These are phyloP conservation scores for Aspergillus uvarum DNA, from an alignment of 2,329 filamentous ascomycete genomes.

Conservation along the genomic window DNA sequence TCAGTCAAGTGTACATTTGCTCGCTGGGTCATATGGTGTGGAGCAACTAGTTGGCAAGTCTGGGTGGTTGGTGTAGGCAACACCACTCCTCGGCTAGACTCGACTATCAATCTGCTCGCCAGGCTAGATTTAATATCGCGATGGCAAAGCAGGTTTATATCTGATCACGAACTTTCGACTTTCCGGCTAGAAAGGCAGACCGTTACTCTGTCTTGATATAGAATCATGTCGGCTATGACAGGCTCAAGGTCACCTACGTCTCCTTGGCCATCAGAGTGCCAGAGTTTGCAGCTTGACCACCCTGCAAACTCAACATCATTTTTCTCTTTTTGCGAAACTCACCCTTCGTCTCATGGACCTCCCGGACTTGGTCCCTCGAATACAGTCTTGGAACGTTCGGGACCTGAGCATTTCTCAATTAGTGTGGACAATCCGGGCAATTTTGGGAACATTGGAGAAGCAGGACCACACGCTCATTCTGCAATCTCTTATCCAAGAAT, in stretches of 20 bases:
- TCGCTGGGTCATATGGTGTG: neutral
- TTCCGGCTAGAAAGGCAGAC: slow-evolving; percentile 8
- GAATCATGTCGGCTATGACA: slow-evolving; percentile 32
- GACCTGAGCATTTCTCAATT: slow-evolving; percentile 86
- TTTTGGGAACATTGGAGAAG: slow-evolving; percentile 71
- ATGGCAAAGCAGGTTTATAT: slow-evolving; percentile 19
- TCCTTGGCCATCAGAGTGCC: slow-evolving; percentile 31
- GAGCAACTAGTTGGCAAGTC: neutral
- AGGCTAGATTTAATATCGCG: neutral
- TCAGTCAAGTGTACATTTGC: neutral
- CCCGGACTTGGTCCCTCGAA: slow-evolving; percentile 18
- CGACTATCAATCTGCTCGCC: neutral
- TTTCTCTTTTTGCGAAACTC: slow-evolving; percentile 23
- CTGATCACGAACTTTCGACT: slow-evolving; percentile 10
- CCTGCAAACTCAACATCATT: slow-evolving; percentile 20
- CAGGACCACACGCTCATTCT: slow-evolving; percentile 66
- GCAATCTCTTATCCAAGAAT: slow-evolving; percentile 54
- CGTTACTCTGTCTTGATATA: slow-evolving; percentile 7
- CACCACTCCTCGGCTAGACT: neutral
- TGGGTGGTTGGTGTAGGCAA: slow-evolving; percentile 3
- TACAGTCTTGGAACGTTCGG: slow-evolving; percentile 42
- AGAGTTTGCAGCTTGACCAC: slow-evolving; percentile 21
- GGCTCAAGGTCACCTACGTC: slow-evolving; percentile 36
- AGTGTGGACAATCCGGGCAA: slow-evolving; percentile 60
- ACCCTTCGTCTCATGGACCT: slow-evolving; percentile 23